A percentile compares a stretch with the other conserved stretches of the same genome.
Evolutionary conservation across 169 alveolate species (phyloP).

Genomic region (Eimeria zaria): DNA sequence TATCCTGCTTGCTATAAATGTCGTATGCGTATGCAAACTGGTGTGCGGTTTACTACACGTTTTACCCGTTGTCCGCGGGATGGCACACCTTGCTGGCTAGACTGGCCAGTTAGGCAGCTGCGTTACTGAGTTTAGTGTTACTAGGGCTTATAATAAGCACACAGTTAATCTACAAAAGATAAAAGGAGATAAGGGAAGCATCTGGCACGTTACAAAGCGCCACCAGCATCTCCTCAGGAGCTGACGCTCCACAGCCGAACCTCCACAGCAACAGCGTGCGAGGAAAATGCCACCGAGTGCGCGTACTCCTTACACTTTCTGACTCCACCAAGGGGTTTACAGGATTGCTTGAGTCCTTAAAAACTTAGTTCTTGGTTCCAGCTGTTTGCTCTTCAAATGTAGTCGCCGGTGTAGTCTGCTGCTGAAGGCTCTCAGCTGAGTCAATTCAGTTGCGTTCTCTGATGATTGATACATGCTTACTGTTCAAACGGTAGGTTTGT

Average conservation of each 20-base stretch:
- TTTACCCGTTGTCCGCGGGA: background rate
- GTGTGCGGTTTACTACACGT: background rate
- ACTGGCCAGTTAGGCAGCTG: background rate
- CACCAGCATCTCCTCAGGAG: background rate
- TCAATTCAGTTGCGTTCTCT: background rate
- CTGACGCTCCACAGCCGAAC: background rate
- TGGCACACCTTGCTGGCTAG: background rate
- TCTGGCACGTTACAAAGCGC: background rate
- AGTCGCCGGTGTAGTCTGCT: background rate
- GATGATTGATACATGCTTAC: background rate
- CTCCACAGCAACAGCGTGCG: background rate
- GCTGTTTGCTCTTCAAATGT: too few relatives aligned
- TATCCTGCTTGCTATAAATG: background rate
- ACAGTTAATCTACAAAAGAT: background rate
- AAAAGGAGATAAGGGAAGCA: background rate
- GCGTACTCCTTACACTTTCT: background rate
- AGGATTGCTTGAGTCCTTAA: background rate
- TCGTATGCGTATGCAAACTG: background rate
- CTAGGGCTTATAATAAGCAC: background rate
- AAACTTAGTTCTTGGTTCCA: background rate
- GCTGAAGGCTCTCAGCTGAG: background rate
- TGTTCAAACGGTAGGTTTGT: background rate
- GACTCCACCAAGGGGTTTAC: too few relatives aligned
- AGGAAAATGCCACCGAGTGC: constrained; percentile 12
- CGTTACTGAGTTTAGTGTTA: background rate